Evolutionary conservation across 2,329 filamentous ascomycete species (phyloP), one percentile per base, ranked within the genome.

Genomic region (Cercospora berteroae): DNA sequence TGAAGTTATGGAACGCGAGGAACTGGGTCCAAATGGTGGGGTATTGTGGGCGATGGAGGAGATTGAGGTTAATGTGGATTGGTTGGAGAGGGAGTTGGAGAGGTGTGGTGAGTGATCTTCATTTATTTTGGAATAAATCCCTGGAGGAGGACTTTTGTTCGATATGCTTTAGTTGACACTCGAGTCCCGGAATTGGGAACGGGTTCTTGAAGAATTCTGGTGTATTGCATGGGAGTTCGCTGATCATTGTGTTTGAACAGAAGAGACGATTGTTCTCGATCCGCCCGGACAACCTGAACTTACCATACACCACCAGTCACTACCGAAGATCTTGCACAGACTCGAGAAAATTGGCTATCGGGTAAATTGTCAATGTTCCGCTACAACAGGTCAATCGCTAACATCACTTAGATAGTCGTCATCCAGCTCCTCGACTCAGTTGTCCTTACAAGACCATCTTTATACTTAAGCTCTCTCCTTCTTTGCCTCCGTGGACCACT

Each of bases 201-300:
- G 52, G 13, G 2, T 18, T 0, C 5, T 18, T 10, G 6, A 12
- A 9, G 16, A 9, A 4, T 4, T 31, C 2, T 57, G 52, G 29
- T 4, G 18, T 23, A 20, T 29, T 23, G 10, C 3, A 36, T 29
- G 8, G 31, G 16, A n/a, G n/a, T 44, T 48, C 13, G 31, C 44
- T 63, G 18, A 50, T 50, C 25, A 44, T 27, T 5, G 5, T 10
- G 3, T 33, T 10, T 6, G 12, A 29, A 39, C 67, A 81, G 92
- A 97, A 71, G 94, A 98, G 74, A 99, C 98, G 76, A 82, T 99
- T 65, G 81, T 99, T 10, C 97, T 99, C 71, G 95, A 99, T 81
- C 98, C 95, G 72, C 95, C 95, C 0, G 95, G 95, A 0, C 95
- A 99, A 79, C 94, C 98, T 59, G 95, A 99, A 81, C 86, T 99